A percentile compares a stretch with the other conserved stretches of the same genome.
Evolutionary conservation across 1,139 yeast genomes (phyloP).

Genomic region (Lodderomyces beijingensis): DNA sequence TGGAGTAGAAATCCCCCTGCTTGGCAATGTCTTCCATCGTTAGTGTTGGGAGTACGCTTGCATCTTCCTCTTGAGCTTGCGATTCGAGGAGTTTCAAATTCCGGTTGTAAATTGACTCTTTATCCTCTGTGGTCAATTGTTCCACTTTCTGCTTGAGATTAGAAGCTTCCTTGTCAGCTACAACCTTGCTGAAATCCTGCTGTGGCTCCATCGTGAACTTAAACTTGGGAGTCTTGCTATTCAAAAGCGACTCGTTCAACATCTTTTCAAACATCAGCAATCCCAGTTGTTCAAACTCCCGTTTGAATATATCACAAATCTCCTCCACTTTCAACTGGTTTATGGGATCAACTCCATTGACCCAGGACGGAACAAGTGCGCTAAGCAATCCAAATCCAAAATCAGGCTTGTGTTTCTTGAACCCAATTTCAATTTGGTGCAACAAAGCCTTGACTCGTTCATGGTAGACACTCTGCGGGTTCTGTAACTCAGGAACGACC

Average conservation of each 20-base stretch:
- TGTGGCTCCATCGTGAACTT: slow-evolving; percentile 76
- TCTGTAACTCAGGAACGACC: slow-evolving; percentile 38
- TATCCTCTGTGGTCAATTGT: slow-evolving; percentile 52
- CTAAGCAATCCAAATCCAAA: slow-evolving; percentile 81
- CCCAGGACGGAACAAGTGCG: slow-evolving; percentile 78
- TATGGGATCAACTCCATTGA: slow-evolving; percentile 72
- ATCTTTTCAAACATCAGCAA: slow-evolving; percentile 54
- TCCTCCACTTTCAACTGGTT: slow-evolving; percentile 62
- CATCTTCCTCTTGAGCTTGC: slow-evolving; percentile 68
- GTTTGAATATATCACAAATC: slow-evolving; percentile 54
- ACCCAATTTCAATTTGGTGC: slow-evolving; percentile 79
- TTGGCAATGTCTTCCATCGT: slow-evolving; percentile 68
- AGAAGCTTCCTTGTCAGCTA: slow-evolving; percentile 51
- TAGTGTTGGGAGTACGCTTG: slow-evolving; percentile 76
- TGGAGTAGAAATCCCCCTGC: slow-evolving; percentile 41
- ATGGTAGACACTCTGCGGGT: slow-evolving; percentile 46
- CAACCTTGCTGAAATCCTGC: slow-evolving; percentile 43
- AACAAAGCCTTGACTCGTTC: slow-evolving; percentile 76
- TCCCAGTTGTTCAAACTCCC: slow-evolving; percentile 53
- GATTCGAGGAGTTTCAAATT: slow-evolving; percentile 57
- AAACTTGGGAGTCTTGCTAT: slow-evolving; percentile 48
- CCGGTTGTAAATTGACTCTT: slow-evolving; percentile 51
- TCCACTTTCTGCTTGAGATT: slow-evolving; percentile 46
- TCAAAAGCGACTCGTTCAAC: slow-evolving; percentile 49
- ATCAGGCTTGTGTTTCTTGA: slow-evolving; percentile 84